Evolutionary conservation across 2,329 filamentous ascomycete species (phyloP), one percentile per base, ranked within the genome.

Genomic region (Arthrinium puccinioides): DNA sequence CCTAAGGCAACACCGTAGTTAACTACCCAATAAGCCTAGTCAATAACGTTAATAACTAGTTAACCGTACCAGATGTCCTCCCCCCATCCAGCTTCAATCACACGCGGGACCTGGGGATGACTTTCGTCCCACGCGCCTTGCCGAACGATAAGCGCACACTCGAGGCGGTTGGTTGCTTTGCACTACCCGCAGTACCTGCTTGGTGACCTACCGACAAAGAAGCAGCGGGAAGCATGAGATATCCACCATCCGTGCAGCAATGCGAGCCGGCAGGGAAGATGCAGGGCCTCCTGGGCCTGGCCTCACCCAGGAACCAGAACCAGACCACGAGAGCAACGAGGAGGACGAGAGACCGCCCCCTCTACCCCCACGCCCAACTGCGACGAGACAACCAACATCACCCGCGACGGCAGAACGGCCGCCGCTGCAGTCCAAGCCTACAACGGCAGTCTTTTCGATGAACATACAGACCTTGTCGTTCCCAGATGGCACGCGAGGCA

Each of bases 391-490:
- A 46, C 57, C 16, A 60, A 58, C 19, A 61, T 53, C 37, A 44
- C 26, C 37, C 30, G 20, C 28, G 14, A 8, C 38, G 36, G 36
- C 47, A 39, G 60, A 62, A 48, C 60, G 60, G 44, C 61, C 59
- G 25, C 49, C 50, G 3, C 53, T 68, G 38, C 69, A 66, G 45
- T 79, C 83, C 2, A 79, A 78, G 41, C 79, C 90, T 32, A 96
- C 89, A 4, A 96, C 88, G 1, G 88, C 88, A 9, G 55, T 97
- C 11, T 90, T 87, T 1, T 74, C 87, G 13, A 73, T 88, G 44
- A 88, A 90, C 47, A 82, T 89, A 38, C 83, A 87, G 49, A 86
- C 84, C 0, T 70, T 89, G 34, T 79, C 80, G 2, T 82, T 84
- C 44, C 79, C 78, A 9, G 84, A 87, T 55, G 79, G 76, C 41